phyloP scores from a whole-genome alignment of 257 asterid genomes.

The Ehretia macrophylla region DNA sequence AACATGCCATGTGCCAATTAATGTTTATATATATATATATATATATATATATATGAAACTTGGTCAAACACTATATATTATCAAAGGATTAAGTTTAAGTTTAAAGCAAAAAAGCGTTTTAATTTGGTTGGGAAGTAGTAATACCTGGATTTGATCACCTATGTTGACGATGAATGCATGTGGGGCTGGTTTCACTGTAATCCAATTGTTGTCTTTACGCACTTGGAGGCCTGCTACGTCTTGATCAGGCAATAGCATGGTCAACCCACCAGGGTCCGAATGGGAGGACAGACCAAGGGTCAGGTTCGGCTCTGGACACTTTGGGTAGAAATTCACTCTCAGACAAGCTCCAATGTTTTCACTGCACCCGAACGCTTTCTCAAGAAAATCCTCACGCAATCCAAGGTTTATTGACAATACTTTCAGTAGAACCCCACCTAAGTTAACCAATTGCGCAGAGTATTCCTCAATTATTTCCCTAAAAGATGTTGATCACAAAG shows the following conservation, averaged over 20 bases:
- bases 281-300: constrained; percentile 77
- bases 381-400: constrained; percentile 41
- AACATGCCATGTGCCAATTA: background rate
- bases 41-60: background rate
- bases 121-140: background rate
- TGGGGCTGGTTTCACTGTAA: constrained; percentile 68
- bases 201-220: constrained; percentile 46
- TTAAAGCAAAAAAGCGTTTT: background rate
- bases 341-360: constrained; percentile 70
- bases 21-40: no score
- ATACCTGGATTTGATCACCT: constrained; percentile 89
- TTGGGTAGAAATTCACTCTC: constrained; percentile 80
- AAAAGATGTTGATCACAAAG: no score
- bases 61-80: background rate
- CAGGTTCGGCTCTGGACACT: constrained; percentile 78
- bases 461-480: constrained; percentile 70
- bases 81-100: background rate
- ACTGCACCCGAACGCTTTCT: constrained; percentile 66
- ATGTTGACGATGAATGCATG: constrained; percentile 81
- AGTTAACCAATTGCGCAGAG: constrained; percentile 49
- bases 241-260: constrained; percentile 65
- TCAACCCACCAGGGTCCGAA: constrained; percentile 91
- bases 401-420: constrained; percentile 58
- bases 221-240: constrained; percentile 83
- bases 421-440: constrained; percentile 59